Evolutionary conservation across 768 basidiomycete species (phyloP).

Genomic region (Epithele typhae): DNA sequence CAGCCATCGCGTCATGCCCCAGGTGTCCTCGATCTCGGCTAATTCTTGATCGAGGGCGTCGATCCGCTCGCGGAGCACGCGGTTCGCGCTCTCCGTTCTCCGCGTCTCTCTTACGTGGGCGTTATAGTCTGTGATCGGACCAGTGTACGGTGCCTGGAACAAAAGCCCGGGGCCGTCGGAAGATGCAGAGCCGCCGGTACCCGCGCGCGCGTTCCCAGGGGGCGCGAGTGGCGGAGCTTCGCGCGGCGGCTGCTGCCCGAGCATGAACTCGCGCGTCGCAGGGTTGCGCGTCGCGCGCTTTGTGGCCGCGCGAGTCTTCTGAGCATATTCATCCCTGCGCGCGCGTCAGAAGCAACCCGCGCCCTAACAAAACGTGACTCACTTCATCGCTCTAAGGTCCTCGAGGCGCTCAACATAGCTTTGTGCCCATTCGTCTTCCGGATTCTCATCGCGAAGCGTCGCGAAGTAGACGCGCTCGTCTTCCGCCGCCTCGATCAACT

Average conservation of each 20-base stretch:
- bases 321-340: no score
- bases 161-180: not conserved
- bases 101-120: no score
- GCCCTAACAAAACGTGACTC: not conserved
- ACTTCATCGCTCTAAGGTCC: slow-evolving; percentile 10
- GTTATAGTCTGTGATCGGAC: slow-evolving; percentile 19
- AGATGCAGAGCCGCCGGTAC: not conserved
- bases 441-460: slow-evolving; percentile 22
- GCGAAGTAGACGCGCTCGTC: slow-evolving; percentile 26
- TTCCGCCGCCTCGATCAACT: slow-evolving; percentile 23
- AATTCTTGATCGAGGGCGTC: slow-evolving; percentile 18
- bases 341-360: not conserved
- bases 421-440: slow-evolving; percentile 22
- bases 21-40: slow-evolving; percentile 15
- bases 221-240: no score
- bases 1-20: slow-evolving; percentile 25
- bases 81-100: no score
- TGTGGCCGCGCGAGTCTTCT: no score
- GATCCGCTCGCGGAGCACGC: slow-evolving; percentile 11
- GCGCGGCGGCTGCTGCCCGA: no score
- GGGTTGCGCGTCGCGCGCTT: no score
- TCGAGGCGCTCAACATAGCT: slow-evolving; percentile 31
- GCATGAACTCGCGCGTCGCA: no score
- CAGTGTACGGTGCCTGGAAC: slow-evolving; percentile 9
- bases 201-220: no score